A percentile compares a stretch with the other conserved stretches of the same genome.
Conservation (phyloP, 1,284 basidiomycete genomes). For the Austroboletus sp. region DNA sequence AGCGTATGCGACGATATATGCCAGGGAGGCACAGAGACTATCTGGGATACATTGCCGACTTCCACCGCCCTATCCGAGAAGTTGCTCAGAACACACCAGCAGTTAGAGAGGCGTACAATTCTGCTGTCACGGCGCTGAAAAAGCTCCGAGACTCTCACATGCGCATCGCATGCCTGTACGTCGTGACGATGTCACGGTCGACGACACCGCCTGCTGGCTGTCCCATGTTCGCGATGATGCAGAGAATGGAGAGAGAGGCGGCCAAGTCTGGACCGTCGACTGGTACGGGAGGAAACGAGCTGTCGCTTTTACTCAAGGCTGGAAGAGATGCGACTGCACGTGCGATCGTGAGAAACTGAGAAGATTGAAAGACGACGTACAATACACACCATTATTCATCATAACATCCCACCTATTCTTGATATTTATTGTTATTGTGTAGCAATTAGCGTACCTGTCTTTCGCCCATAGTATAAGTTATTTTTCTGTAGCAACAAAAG, state of each 20-base stretch:
- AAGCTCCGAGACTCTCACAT: slow-evolving; percentile 82
- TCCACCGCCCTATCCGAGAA: slow-evolving; percentile 51
- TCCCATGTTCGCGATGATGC: slow-evolving; percentile 50
- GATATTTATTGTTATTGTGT: slow-evolving; percentile 32
- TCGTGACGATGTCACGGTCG: slow-evolving; percentile 67
- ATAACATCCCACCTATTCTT: slow-evolving; percentile 1
- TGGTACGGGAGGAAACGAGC: slow-evolving; percentile 84
- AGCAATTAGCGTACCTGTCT: slow-evolving; percentile 28
- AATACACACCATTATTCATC: slow-evolving; percentile 12
- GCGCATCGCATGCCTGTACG: slow-evolving; percentile 79
- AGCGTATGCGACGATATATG: slow-evolving; percentile 77
- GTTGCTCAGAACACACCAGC: slow-evolving; percentile 50
- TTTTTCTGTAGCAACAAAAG: no score
- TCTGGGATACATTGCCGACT: slow-evolving; percentile 46
- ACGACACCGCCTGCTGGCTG: slow-evolving; percentile 42
- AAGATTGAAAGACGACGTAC: background rate
- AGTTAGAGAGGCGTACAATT: slow-evolving; percentile 71
- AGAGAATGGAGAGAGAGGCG: slow-evolving; percentile 41
- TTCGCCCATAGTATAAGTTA: no score
- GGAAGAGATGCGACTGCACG: slow-evolving; percentile 80
- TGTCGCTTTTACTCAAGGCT: slow-evolving; percentile 77
- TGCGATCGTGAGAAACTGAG: slow-evolving; percentile 41
- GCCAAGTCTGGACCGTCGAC: slow-evolving; percentile 45
- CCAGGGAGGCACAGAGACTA: slow-evolving; percentile 70
- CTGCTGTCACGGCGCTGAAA: slow-evolving; percentile 72